Conservation (phyloP, 1,139 yeast genomes). For the Nadsonia starkeyi-henricii region DNA sequence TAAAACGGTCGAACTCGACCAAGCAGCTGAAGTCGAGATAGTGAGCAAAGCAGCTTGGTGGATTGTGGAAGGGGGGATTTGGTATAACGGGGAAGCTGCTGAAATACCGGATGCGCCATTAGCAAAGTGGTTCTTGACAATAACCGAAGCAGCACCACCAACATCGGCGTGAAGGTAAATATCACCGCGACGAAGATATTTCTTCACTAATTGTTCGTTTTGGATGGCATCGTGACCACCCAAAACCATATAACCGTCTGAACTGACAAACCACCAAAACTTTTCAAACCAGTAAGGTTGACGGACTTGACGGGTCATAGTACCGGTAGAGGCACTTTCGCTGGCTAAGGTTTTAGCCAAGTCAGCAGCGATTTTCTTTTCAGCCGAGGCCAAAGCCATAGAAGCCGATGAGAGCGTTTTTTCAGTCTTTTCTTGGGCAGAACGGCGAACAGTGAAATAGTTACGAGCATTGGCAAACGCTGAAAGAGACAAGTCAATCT, state of each 20-base stretch:
- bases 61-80: constrained; percentile 70
- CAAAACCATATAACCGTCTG: constrained; percentile 75
- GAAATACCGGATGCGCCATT: constrained; percentile 25
- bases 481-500: constrained; percentile 54
- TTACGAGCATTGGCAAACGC: constrained; percentile 87
- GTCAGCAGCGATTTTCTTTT: constrained; percentile 62
- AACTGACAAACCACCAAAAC: constrained; percentile 80
- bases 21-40: constrained; percentile 70
- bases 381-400: constrained; percentile 74
- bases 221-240: constrained; percentile 83
- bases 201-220: constrained; percentile 66
- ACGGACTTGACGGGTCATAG: constrained; percentile 28
- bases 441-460: constrained; percentile 67
- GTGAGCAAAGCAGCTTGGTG: constrained; percentile 84
- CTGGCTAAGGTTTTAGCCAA: constrained; percentile 52
- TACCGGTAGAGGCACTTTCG: constrained; percentile 31
- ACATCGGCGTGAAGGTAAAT: constrained; percentile 61
- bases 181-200: constrained; percentile 63
- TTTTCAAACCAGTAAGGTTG: constrained; percentile 86
- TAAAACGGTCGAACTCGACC: constrained; percentile 72
- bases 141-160: constrained; percentile 61
- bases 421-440: constrained; percentile 63
- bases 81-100: constrained; percentile 10
- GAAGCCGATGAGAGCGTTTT: constrained; percentile 71
- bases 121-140: constrained; percentile 51